Base-by-base conservation (phyloP, 306 rosid species). In the Casuarina equisetifolia region DNA sequence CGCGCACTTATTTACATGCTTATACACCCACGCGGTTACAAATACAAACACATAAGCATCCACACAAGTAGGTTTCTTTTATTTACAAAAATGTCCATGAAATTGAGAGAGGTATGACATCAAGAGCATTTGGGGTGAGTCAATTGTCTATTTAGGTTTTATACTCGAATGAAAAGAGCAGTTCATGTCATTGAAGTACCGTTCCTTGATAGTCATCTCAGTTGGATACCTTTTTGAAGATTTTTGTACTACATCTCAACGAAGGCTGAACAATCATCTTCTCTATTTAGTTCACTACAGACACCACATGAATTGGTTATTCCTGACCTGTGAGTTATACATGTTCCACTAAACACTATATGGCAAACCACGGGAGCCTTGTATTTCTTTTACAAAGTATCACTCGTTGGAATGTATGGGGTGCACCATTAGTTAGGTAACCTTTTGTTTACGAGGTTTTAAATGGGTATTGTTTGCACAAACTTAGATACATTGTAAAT, bases 61-160 rank as follows among this genome's bases (percentile, higher is more conserved):
- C 57, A 55, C 4, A 1, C 40, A 61, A 35, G 13, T 13, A 62
- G 69, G 16, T 62, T 62, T 15, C 15, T 38, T 20, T 10, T 19
- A 0, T 73, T 73, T 45, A 20, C 74, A 71, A 38, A 67, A 36
- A 5, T 20, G 8, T 48, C 51, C 53, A 38, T 6, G 36, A 35
- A 11, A 64, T 36, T 36, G 61, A 43, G 43, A 68, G 64, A 4
- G 43, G 13, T 46, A 25, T 53, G 35, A 40, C 51, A 64, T 62
- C 63, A 10, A 11, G 32, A 25, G 40, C 36, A 19, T 39, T 62
- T 25, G 32, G 42, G 58, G 62, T 46, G 63, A 78, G 51, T 44
- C 67, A 55, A 20, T 76, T 39, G 78, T 82, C 4, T 50, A 49
- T 20, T 44, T 74, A 54, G 74, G 68, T 48, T 71, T 86, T 58